Evolutionary conservation across 192 early-diverging fungal species (phyloP).

Genomic region (Ambispora gerdemannii): DNA sequence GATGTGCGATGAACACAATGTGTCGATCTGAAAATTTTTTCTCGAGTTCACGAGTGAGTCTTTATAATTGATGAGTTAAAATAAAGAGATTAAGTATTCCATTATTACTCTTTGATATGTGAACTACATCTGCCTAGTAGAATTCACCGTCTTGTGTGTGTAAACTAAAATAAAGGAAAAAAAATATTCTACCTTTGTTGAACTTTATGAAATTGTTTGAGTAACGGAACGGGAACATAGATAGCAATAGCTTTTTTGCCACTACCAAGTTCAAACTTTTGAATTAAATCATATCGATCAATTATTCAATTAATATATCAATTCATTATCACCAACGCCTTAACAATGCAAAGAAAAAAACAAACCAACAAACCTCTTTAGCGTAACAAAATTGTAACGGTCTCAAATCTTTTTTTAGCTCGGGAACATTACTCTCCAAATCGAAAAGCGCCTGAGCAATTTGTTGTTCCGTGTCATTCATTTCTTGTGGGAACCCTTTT

Average conservation of each 20-base stretch:
- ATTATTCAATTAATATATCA: neutral
- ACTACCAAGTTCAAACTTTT: slow-evolving; percentile 83
- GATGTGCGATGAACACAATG: slow-evolving; percentile 89
- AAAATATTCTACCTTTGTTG: slow-evolving; percentile 63
- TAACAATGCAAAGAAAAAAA: neutral
- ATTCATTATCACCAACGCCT: neutral
- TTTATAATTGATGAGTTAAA: slow-evolving; percentile 29
- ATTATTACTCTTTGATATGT: no score
- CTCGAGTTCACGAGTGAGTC: slow-evolving; percentile 97
- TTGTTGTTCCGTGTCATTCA: slow-evolving; percentile 88
- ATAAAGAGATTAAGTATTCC: no score
- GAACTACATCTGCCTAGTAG: no score
- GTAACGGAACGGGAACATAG: slow-evolving; percentile 93
- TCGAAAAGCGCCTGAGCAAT: slow-evolving; percentile 96
- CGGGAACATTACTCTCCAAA: slow-evolving; percentile 91
- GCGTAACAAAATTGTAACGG: slow-evolving; percentile 91
- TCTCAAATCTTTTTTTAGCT: slow-evolving; percentile 95
- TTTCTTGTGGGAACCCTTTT: slow-evolving; percentile 26
- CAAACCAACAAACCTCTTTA: slow-evolving; percentile 73
- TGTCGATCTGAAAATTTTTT: slow-evolving; percentile 99
- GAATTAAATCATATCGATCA: neutral
- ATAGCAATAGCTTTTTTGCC: slow-evolving; percentile 96
- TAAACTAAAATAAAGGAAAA: neutral
- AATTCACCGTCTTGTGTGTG: no score
- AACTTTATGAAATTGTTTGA: slow-evolving; percentile 96